phyloP scores from a whole-genome alignment of 495 filamentous ascomycete genomes.

The Tuber calosporum region DNA sequence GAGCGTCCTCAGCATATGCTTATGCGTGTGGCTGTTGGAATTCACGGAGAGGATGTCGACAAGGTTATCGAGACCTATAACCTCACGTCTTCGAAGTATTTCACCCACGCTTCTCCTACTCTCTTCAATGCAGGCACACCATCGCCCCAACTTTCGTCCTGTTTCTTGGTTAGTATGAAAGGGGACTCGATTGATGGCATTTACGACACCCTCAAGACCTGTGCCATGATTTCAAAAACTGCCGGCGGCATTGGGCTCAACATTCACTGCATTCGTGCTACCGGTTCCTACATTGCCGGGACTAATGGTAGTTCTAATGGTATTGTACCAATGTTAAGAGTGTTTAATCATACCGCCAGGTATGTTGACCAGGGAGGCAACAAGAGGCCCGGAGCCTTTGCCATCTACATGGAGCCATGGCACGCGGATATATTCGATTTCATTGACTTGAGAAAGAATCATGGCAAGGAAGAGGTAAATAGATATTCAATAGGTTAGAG shows the following conservation, averaged over 20 bases:
- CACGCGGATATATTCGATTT: slow-evolving; percentile 96
- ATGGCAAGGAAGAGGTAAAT: slow-evolving; percentile 87
- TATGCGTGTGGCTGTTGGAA: slow-evolving; percentile 96
- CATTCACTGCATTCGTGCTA: slow-evolving; percentile 89
- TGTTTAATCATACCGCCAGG: slow-evolving; percentile 97
- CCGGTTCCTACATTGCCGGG: slow-evolving; percentile 92
- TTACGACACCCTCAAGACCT: slow-evolving; percentile 97
- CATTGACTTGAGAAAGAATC: slow-evolving; percentile 96
- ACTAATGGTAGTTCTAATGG: slow-evolving; percentile 98
- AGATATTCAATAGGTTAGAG: neutral
- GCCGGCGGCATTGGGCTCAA: slow-evolving; percentile 96
- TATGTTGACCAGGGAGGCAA: slow-evolving; percentile 99
- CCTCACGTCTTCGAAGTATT: slow-evolving; percentile 93
- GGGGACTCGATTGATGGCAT: slow-evolving; percentile 99
- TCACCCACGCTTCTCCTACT: slow-evolving; percentile 95
- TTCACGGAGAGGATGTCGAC: slow-evolving; percentile 91
- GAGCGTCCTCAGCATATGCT: slow-evolving; percentile 98
- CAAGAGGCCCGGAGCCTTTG: slow-evolving; percentile 97
- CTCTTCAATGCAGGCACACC: slow-evolving; percentile 97
- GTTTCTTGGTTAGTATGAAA: slow-evolving; percentile 98
- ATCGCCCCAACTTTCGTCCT: slow-evolving; percentile 84
- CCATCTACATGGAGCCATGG: slow-evolving; percentile 99
- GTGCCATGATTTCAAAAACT: slow-evolving; percentile 99
- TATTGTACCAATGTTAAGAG: slow-evolving; percentile 92
- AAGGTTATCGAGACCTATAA: slow-evolving; percentile 94